Evolutionary conservation across 116 monocot genomes (phyloP), one percentile per base, ranked within the genome.

Genomic region (Iris pallida): DNA sequence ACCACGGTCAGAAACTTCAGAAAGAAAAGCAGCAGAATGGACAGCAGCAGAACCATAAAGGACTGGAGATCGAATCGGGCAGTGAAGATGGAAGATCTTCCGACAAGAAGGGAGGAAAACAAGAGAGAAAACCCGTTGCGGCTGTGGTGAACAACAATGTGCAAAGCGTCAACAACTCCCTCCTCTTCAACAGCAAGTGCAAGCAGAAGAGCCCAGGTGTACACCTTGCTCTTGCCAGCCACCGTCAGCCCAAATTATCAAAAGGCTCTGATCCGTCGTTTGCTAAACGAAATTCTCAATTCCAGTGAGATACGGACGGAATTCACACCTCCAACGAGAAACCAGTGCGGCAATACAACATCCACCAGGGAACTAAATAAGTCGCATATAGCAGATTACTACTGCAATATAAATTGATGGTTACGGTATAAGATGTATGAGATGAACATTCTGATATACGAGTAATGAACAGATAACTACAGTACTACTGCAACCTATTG

Each of bases 131-230:
- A 61, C 81, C 81, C 12, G 66, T 76, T 20, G 70, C 64, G 16
- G 73, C 76, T 20, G 30, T 82, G 68, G 89, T 82, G 78, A 93
- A 93, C 68, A 86, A 84, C 67, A 93, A 93, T 59, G 86, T 89
- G 47, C 93, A 89, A 65, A 75, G 83, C 12, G 59, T 89, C 11
- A 89, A 93, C 74, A 89, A 93, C 71, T 93, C 93, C 4, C 57
- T 89, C 12, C 47, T 93, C 18, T 63, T 86, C 53, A 74, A 74
- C 61, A 82, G 78, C 47, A 59, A 75, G 5, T 84, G 82, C 66
- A 56, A 13, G 51, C 64, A 80, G 42, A 55, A 66, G 6, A 93
- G 76, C 73, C 89, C 93, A 40, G 89, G 93, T 3, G 86, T 93
- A 20, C 82, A 84, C 74, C 49, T 89, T 2, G 71, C 63, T 46